Evolutionary conservation across 345 rosid genomes (phyloP), one percentile per base, ranked within the genome.

Genomic region (Eucalyptus pauciflora): DNA sequence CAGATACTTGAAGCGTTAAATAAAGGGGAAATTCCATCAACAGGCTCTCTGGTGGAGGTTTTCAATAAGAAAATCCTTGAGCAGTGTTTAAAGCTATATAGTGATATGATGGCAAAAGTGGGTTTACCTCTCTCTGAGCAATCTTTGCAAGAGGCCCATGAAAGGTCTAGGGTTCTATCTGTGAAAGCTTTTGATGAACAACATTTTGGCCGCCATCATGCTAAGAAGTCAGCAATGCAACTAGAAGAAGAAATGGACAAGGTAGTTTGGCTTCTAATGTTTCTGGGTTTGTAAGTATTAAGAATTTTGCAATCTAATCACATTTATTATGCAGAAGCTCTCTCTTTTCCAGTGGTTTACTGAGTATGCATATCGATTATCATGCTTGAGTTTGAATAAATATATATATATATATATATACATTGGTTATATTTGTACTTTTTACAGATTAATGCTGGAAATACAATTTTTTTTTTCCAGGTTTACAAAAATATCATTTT

Each of bases 1-100:
- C 95, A 98, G 99, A 98, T 98, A 89, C 95, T 98, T 71, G 99
- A 97, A 90, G 99, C 99, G 51, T 92, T 98, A 92, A 98, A 98
- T 91, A 98, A 98, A 92, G 99, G 99, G 87, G 99, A 98, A 93
- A 98, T 98, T 91, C 99, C 99, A 91, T 95, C 99, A 80, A 98
- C 99, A 50, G 99, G 99, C 89, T 98, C 99, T 88, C 95, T 98
- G 49, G 99, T 98, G 91, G 99, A 98, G 96, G 94, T 97, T 91
- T 98, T 98, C 92, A 98, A 98, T 88, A 98, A 96, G 93, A 98
- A 92, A 89, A 98, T 98, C 88, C 94, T 98, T 86, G 98, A 97
- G 85, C 94, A 96, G 27, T 97, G 99, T 90, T 90, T 96, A 91
- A 98, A 97, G 92, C 90, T 95, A 85, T 98, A 98, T 89, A 93